Percentiles rank a stretch among this genome's conserved stretches.
These are phyloP conservation scores for Plectranthus barbatus DNA, from an alignment of 257 asterid species.

Conservation along the genomic window DNA sequence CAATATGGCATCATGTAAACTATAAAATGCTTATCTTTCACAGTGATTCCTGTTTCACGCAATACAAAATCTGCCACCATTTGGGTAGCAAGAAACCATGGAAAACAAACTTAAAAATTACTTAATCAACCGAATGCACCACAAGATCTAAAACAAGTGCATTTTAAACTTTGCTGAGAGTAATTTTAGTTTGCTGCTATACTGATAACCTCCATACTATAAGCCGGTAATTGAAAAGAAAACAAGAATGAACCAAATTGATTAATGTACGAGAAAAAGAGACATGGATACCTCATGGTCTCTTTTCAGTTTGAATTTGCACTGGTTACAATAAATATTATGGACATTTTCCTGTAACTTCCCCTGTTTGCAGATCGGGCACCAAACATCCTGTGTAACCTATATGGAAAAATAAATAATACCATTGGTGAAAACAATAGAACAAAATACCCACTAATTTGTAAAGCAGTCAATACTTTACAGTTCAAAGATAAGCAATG, in stretches of 20 bases:
- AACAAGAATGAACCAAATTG: neutral
- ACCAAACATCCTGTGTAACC: conserved; percentile 67
- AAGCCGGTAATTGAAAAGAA: too few species aligned
- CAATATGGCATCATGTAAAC: too few species aligned
- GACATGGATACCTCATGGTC: conserved; percentile 50
- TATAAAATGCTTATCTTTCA: too few species aligned
- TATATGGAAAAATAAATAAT: conserved; percentile 21
- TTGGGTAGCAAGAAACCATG: too few species aligned
- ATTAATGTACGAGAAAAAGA: neutral
- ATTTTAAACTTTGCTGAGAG: too few species aligned
- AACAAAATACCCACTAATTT: neutral
- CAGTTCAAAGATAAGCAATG: neutral
- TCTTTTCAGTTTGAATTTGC: conserved; percentile 57
- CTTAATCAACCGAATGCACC: too few species aligned
- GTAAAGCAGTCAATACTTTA: neutral
- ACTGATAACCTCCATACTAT: too few species aligned
- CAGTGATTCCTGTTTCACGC: too few species aligned
- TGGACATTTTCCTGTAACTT: conserved; percentile 48
- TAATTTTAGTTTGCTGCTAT: too few species aligned
- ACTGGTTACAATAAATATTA: conserved; percentile 49
- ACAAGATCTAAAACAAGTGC: too few species aligned
- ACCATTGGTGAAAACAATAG: neutral
- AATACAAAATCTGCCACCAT: too few species aligned
- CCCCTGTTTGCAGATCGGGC: conserved; percentile 88
- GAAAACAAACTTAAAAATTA: too few species aligned